Conservation (phyloP, 148 eudicot genomes). For the Rhododendron kiyosumense region DNA sequence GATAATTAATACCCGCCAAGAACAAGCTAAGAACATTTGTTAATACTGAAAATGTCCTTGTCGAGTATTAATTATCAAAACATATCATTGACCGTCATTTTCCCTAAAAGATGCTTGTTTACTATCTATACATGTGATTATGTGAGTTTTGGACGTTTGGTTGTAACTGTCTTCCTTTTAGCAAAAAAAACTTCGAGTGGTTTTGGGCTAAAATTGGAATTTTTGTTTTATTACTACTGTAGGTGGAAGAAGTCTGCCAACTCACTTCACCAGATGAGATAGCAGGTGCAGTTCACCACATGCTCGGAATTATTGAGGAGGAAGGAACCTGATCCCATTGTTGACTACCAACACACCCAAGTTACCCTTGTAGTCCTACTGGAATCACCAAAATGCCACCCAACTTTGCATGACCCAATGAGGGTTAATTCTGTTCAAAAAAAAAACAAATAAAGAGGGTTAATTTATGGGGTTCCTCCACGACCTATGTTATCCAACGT, state of each 20-base stretch:
- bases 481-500: not conserved
- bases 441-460: no score
- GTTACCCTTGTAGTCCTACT: conserved; percentile 9
- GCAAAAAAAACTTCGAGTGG: not conserved
- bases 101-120: not conserved
- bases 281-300: conserved; percentile 77
- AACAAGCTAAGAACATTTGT: no score
- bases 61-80: no score
- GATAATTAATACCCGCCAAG: no score
- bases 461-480: no score
- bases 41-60: no score
- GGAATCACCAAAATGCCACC: conserved; percentile 9
- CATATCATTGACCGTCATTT: no score
- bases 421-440: no score
- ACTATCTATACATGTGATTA: not conserved
- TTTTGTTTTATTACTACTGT: conserved; percentile 14
- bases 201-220: conserved; percentile 12
- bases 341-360: conserved; percentile 12
- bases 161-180: not conserved
- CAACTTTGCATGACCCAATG: not conserved
- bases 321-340: conserved; percentile 26
- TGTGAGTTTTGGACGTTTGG: not conserved
- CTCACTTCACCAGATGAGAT: conserved; percentile 75
- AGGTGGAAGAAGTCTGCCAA: conserved; percentile 94
- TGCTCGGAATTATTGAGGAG: conserved; percentile 77